Percentiles rank a stretch among this genome's conserved stretches.
These are phyloP conservation scores for Erodium texanum DNA, from an alignment of 441 rosid genomes.

Conservation along the genomic window DNA sequence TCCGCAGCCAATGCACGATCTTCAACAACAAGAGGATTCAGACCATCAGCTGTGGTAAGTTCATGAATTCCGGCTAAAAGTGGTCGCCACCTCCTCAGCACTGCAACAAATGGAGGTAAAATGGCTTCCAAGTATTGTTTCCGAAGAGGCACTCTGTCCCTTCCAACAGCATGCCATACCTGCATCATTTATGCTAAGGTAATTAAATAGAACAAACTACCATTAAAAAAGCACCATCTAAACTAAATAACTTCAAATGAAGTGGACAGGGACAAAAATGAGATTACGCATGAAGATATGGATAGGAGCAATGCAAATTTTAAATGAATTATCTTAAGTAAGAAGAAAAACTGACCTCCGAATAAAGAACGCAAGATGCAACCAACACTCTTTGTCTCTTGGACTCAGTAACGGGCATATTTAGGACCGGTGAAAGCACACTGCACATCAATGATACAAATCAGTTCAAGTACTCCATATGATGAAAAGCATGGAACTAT, in stretches of 20 bases:
- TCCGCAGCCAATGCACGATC: constrained; percentile 98
- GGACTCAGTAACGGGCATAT: constrained; percentile 97
- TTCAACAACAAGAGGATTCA: constrained; percentile 90
- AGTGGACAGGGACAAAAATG: constrained; percentile 16
- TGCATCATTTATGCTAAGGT: constrained; percentile 29
- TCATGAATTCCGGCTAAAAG: constrained; percentile 97
- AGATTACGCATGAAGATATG: constrained; percentile 11
- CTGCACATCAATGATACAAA: constrained; percentile 38
- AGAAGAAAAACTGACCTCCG: constrained; percentile 59
- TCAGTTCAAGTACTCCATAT: constrained; percentile 22
- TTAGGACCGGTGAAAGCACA: constrained; percentile 93
- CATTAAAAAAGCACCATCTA: constrained; percentile 10
- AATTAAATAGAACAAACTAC: constrained; percentile 20
- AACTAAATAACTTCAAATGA: constrained; percentile 12
- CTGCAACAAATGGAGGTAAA: constrained; percentile 94
- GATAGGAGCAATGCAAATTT: constrained; percentile 21
- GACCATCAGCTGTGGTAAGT: constrained; percentile 94
- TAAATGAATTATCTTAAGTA: constrained; percentile 5
- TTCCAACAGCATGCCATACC: constrained; percentile 97
- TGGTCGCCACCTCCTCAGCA: constrained; percentile 97
- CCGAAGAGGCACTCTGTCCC: constrained; percentile 77
- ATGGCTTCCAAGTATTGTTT: constrained; percentile 91
- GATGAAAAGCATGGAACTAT: constrained; percentile 13
- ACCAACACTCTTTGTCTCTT: constrained; percentile 98
- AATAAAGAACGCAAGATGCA: constrained; percentile 94